Evolutionary conservation across 192 early-diverging fungal species (phyloP), one percentile per base, ranked within the genome.

Genomic region (Coemansia sp.): DNA sequence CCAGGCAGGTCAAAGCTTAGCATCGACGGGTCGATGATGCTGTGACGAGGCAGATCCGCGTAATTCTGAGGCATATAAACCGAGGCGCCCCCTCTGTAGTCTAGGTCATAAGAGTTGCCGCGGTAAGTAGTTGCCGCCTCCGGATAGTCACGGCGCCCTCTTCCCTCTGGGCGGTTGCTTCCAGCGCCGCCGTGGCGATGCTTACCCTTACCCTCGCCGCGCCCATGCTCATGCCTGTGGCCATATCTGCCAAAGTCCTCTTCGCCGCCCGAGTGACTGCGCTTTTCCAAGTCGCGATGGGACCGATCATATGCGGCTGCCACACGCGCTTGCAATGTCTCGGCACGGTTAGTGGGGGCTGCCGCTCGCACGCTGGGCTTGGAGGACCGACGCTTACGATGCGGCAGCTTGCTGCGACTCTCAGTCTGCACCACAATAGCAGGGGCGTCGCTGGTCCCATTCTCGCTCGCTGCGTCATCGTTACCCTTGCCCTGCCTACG

Each of bases 1-100:
- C 68, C 76, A 2, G 80, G 76, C n/a, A 71, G 40, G 34, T 83
- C 80, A 43, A 78, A 78, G 64, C 73, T 83, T 42, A 83, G 73
- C 70, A 83, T 78, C 59, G 80, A 71, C 40, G 82, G 82, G 41
- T 84, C 82, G 54, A 84, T 84, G 68, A 84, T 78, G 72, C 82
- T 84, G 66, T 84, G 82, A 3, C 82, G 74, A 55, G 82, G 78
- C 22, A 84, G 5, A 41, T 84, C 82, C 47, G 71, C 34, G 63
- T 83, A 83, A 57, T 75, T 74, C 44, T 75, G 78, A 27, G 70
- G 18, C 18, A 69, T 73, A 51, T 68, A 80, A 10, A 52, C 36
- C 60, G 71, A 46, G 24, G 63, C 51, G 36, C 67, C 67, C 46
- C 62, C 42, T 4, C 68, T 59, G 47, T 70, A 76, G 59, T 73